Conservation (phyloP, 2,329 filamentous ascomycete species). For the Monosporascus sp. region DNA sequence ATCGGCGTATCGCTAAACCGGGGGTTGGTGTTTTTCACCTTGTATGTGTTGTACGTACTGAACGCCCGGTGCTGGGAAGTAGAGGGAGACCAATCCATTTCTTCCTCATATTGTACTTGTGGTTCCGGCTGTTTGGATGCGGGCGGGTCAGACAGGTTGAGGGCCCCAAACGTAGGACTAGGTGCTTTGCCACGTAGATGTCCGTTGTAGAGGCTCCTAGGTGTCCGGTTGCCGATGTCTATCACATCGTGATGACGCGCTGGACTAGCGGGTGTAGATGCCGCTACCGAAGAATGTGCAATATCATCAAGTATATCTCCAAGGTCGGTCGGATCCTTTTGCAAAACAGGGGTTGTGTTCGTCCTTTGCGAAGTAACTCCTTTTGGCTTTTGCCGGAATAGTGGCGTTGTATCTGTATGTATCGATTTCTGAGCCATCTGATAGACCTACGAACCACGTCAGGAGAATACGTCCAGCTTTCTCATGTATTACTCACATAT, state of each 20-base stretch:
- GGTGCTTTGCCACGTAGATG: conserved; percentile 4
- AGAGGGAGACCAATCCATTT: conserved; percentile 72
- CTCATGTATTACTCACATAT: conserved; percentile 39
- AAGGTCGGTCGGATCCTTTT: conserved; percentile 26
- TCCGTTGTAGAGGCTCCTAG: conserved; percentile 2
- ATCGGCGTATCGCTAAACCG: conserved; percentile 42
- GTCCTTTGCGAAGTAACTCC: conserved; percentile 16
- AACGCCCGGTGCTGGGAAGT: conserved; percentile 52
- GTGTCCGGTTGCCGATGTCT: not conserved
- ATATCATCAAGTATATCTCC: conserved; percentile 25
- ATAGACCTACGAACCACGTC: conserved; percentile 37
- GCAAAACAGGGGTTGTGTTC: conserved; percentile 23
- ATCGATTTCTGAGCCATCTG: conserved; percentile 40
- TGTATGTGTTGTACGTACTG: conserved; percentile 36
- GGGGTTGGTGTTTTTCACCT: conserved; percentile 35
- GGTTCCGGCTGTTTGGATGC: conserved; percentile 8
- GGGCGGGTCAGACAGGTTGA: conserved; percentile 14
- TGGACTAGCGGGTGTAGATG: not conserved
- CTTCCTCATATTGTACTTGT: conserved; percentile 40
- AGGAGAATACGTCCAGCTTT: conserved; percentile 6
- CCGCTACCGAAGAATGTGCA: conserved; percentile 6
- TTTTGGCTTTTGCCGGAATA: conserved; percentile 37
- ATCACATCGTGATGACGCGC: not conserved
- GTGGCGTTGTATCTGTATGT: conserved; percentile 51
- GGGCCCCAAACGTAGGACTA: conserved; percentile 11